Evolutionary conservation across 2,329 filamentous ascomycete genomes (phyloP).

Genomic region (Myriangium duriaei): DNA sequence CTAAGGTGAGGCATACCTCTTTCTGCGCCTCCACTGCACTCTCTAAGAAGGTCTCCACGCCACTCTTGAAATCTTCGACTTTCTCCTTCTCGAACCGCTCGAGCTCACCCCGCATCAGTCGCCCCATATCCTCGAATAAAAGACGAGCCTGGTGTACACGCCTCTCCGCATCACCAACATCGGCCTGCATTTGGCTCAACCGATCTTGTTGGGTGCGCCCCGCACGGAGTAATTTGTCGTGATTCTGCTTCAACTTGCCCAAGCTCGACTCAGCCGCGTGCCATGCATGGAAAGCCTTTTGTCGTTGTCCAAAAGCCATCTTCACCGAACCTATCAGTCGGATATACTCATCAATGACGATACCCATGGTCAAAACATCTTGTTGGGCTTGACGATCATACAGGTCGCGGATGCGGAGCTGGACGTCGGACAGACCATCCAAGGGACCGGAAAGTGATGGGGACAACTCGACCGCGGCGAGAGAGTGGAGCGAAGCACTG

Average conservation of each 20-base stretch:
- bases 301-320: slow-evolving; percentile 78
- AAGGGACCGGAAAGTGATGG: slow-evolving; percentile 77
- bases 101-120: slow-evolving; percentile 78
- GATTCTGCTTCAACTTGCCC: slow-evolving; percentile 73
- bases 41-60: slow-evolving; percentile 94
- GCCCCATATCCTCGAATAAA: slow-evolving; percentile 94
- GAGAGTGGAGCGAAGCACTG: slow-evolving; percentile 78
- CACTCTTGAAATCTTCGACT: slow-evolving; percentile 97
- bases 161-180: slow-evolving; percentile 88
- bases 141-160: slow-evolving; percentile 82
- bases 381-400: slow-evolving; percentile 96
- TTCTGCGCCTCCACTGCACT: slow-evolving; percentile 97
- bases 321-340: slow-evolving; percentile 91
- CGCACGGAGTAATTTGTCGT: slow-evolving; percentile 90
- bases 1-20: slow-evolving; percentile 51
- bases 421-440: slow-evolving; percentile 82
- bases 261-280: slow-evolving; percentile 81
- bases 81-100: slow-evolving; percentile 95
- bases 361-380: slow-evolving; percentile 88
- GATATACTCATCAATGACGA: slow-evolving; percentile 97
- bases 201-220: slow-evolving; percentile 94
- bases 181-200: slow-evolving; percentile 79
- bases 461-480: slow-evolving; percentile 86
- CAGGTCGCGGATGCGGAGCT: slow-evolving; percentile 84
- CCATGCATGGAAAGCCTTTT: slow-evolving; percentile 94